Percentiles rank a stretch among this genome's conserved stretches.
Evolutionary conservation across 345 rosid species (phyloP).

Genomic region (Heritiera littoralis): DNA sequence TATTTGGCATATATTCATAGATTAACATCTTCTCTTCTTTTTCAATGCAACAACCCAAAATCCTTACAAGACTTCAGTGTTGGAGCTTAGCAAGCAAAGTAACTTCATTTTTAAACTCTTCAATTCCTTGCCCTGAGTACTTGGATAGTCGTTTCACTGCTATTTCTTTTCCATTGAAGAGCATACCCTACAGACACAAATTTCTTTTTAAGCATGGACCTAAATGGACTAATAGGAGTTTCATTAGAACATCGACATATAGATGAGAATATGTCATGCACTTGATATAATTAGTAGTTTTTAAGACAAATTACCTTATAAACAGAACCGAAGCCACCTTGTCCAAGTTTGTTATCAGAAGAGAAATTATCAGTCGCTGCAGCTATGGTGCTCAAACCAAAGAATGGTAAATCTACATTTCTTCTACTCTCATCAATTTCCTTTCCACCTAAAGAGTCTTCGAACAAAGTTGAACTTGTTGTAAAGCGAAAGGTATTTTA

Average conservation of each 20-base stretch:
- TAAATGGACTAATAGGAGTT: neutral
- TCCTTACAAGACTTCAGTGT: slow-evolving; percentile 67
- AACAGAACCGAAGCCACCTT: slow-evolving; percentile 75
- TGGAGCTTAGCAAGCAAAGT: slow-evolving; percentile 53
- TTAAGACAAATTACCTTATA: slow-evolving; percentile 47
- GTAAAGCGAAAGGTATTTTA: slow-evolving; percentile 17
- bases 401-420: slow-evolving; percentile 47
- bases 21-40: slow-evolving; percentile 56
- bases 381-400: slow-evolving; percentile 46
- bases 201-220: neutral
- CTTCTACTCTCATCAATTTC: slow-evolving; percentile 39
- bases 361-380: slow-evolving; percentile 59
- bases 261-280: neutral
- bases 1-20: slow-evolving; percentile 64
- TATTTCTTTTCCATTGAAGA: slow-evolving; percentile 45
- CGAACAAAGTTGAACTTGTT: slow-evolving; percentile 26
- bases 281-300: neutral
- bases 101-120: slow-evolving; percentile 52
- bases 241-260: neutral
- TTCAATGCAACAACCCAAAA: slow-evolving; percentile 63
- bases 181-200: slow-evolving; percentile 37
- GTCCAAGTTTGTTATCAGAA: slow-evolving; percentile 56
- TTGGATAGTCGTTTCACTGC: slow-evolving; percentile 53
- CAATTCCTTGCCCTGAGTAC: slow-evolving; percentile 49
- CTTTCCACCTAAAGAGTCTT: slow-evolving; percentile 31